phyloP scores from a whole-genome alignment of 176 grass and related monocot genomes.

The Chloris gayana region DNA sequence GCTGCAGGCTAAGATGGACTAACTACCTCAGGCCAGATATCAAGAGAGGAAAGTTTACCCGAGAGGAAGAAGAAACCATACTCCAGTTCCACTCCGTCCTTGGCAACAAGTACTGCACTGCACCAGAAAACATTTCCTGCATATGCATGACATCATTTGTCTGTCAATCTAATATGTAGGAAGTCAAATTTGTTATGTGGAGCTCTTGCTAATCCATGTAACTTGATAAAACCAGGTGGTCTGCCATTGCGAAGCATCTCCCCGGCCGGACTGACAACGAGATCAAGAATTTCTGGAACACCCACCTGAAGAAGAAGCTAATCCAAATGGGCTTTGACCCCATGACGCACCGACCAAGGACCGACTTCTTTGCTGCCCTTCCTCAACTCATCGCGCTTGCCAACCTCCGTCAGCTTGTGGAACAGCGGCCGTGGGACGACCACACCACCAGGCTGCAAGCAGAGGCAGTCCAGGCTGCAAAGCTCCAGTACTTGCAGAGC shows the following conservation, averaged over 20 bases:
- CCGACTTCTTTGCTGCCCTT: constrained; percentile 83
- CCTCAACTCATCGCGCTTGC: constrained; percentile 80
- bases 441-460: constrained; percentile 55
- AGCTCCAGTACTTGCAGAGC: constrained; percentile 63
- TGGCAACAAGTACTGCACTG: constrained; percentile 81
- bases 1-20: constrained; percentile 97
- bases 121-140: constrained; percentile 13
- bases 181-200: background rate
- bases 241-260: constrained; percentile 79
- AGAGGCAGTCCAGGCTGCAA: constrained; percentile 63
- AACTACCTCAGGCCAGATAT: constrained; percentile 96
- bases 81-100: constrained; percentile 82
- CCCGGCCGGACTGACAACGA: constrained; percentile 84
- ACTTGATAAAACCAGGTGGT: constrained; percentile 76
- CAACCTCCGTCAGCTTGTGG: constrained; percentile 82
- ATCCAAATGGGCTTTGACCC: constrained; percentile 99
- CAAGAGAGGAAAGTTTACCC: constrained; percentile 93
- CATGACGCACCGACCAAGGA: constrained; percentile 89
- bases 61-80: constrained; percentile 85
- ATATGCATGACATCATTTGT: constrained; percentile 25
- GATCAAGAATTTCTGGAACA: constrained; percentile 99
- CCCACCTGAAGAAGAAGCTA: constrained; percentile 95
- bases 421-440: constrained; percentile 67
- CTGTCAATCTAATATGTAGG: constrained; percentile 15
- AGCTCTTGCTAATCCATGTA: constrained; percentile 15